These are phyloP conservation scores for Boehmeria nivea DNA, from an alignment of 306 rosid species.

Conservation along the genomic window DNA sequence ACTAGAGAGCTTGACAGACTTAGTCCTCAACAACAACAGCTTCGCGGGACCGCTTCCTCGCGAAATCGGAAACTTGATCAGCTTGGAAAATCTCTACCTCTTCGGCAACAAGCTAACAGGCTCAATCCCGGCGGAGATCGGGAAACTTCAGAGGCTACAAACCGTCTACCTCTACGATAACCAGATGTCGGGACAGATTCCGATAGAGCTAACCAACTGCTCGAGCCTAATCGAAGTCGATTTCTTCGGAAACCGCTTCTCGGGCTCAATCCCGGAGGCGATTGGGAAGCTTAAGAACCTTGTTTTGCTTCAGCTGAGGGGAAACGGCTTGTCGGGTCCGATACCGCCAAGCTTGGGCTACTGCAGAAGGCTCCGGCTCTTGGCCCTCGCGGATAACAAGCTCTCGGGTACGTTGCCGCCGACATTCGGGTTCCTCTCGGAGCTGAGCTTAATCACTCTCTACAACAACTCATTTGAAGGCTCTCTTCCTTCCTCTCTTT, in stretches of 20 bases:
- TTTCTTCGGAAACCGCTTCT: conserved; percentile 80
- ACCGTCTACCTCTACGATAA: conserved; percentile 77
- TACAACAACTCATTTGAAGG: conserved; percentile 95
- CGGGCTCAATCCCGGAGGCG: conserved; percentile 72
- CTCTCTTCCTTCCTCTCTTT: conserved; percentile 67
- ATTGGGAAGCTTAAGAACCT: conserved; percentile 75
- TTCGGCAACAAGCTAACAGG: conserved; percentile 72
- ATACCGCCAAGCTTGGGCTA: conserved; percentile 89
- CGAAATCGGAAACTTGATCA: conserved; percentile 66
- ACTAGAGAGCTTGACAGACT: conserved; percentile 60
- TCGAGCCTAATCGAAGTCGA: conserved; percentile 63
- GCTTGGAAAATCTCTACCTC: conserved; percentile 53
- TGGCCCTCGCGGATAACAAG: conserved; percentile 91
- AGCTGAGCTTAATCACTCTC: conserved; percentile 64
- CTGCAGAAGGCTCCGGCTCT: conserved; percentile 63
- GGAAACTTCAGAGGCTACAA: conserved; percentile 54
- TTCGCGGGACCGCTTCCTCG: conserved; percentile 65
- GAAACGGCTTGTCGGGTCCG: conserved; percentile 77
- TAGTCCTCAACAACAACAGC: conserved; percentile 80
- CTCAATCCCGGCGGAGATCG: conserved; percentile 65
- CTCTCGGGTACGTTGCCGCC: conserved; percentile 81
- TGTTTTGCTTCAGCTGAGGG: conserved; percentile 81
- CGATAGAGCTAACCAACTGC: conserved; percentile 77
- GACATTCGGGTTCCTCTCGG: conserved; percentile 70
- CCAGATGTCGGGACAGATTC: conserved; percentile 76